A percentile compares a stretch with the other conserved stretches of the same genome.
Conservation (phyloP, 495 filamentous ascomycete genomes). For the Symbiotaphrina buchneri region DNA sequence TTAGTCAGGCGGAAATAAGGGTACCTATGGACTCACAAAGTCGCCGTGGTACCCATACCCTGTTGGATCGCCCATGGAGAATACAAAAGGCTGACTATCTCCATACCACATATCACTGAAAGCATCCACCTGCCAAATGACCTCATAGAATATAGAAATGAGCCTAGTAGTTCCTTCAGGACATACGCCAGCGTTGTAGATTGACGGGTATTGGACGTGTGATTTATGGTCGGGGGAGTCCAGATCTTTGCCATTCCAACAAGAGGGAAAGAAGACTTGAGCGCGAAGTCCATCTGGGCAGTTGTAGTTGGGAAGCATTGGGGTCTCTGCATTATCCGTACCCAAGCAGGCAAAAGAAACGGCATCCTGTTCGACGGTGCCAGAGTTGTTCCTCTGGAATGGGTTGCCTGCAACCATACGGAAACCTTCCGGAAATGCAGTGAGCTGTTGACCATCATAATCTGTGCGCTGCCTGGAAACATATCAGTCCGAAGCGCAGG, state of each 20-base stretch:
- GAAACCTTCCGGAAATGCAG: conserved; percentile 45
- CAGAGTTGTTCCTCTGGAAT: conserved; percentile 19
- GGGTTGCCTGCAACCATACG: conserved; percentile 55
- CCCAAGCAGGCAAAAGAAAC: conserved; percentile 32
- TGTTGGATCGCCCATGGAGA: conserved; percentile 25
- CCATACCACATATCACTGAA: conserved; percentile 32
- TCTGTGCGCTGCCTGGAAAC: conserved; percentile 31
- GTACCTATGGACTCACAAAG: conserved; percentile 18
- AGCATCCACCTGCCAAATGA: conserved; percentile 34
- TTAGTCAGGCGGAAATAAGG: not conserved
- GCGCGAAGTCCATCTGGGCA: conserved; percentile 40
- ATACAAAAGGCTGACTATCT: conserved; percentile 39
- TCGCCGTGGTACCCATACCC: conserved; percentile 38
- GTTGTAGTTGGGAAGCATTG: conserved; percentile 29
- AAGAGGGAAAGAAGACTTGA: conserved; percentile 32
- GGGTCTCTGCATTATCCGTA: conserved; percentile 23
- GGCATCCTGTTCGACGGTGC: conserved; percentile 20
- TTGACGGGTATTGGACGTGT: conserved; percentile 32
- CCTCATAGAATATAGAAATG: conserved; percentile 46
- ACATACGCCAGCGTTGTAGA: conserved; percentile 24
- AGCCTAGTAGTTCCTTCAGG: conserved; percentile 29
- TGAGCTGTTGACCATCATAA: conserved; percentile 24
- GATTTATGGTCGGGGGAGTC: conserved; percentile 30
- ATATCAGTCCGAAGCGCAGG: conserved; percentile 14
- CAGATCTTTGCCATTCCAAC: conserved; percentile 15